Conservation (phyloP, 2,329 filamentous ascomycete genomes). For the Aulographum hederae region DNA sequence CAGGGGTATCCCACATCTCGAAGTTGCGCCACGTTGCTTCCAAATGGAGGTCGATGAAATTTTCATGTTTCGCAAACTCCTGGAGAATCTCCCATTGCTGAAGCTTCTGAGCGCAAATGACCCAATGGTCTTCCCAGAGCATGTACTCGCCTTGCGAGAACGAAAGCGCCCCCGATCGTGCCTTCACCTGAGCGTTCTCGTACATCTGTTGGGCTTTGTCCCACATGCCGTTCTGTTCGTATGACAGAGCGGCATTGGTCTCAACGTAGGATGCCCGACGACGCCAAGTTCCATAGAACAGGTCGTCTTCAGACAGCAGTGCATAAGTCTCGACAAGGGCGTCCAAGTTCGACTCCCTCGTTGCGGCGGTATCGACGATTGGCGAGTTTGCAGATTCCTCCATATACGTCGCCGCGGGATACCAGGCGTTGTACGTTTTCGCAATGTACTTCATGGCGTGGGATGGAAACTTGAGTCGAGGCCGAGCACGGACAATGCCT, state of each 20-base stretch:
- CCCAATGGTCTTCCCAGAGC: conserved; percentile 99
- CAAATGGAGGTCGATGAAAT: conserved; percentile 86
- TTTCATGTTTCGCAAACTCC: conserved; percentile 97
- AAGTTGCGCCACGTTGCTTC: conserved; percentile 93
- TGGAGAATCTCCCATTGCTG: conserved; percentile 98
- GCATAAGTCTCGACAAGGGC: conserved; percentile 89
- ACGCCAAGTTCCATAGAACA: conserved; percentile 96
- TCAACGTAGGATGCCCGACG: conserved; percentile 91
- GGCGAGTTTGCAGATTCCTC: conserved; percentile 79
- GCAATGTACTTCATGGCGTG: conserved; percentile 93
- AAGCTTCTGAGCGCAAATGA: conserved; percentile 90
- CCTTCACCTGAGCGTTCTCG: conserved; percentile 92
- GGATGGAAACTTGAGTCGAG: conserved; percentile 79
- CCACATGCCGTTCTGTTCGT: conserved; percentile 98
- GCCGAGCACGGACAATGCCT: conserved; percentile 66
- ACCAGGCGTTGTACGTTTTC: conserved; percentile 92
- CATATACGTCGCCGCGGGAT: conserved; percentile 76
- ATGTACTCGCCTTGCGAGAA: conserved; percentile 97
- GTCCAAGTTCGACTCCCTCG: conserved; percentile 88
- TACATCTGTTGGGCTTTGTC: conserved; percentile 97
- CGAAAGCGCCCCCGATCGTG: conserved; percentile 83
- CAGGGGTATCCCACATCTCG: conserved; percentile 73
- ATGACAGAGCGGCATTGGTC: conserved; percentile 90
- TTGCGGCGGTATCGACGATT: conserved; percentile 62
- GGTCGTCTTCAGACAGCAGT: conserved; percentile 78